phyloP scores from a whole-genome alignment of 2,329 filamentous ascomycete genomes.

The Penicillium hesseltinei region DNA sequence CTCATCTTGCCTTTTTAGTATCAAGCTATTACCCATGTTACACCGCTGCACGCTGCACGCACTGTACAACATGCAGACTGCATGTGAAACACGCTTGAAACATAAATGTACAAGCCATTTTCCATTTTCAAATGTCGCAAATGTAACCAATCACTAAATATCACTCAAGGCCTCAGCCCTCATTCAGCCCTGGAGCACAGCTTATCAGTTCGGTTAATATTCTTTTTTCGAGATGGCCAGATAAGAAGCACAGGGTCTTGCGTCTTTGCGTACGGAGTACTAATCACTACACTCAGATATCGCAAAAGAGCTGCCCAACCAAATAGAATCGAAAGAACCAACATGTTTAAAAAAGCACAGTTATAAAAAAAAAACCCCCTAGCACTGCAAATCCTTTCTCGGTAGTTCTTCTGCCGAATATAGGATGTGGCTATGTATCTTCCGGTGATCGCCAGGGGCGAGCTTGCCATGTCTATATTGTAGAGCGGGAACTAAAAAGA shows the following conservation, averaged over 20 bases:
- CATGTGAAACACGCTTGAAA: background rate
- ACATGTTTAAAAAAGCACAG: background rate
- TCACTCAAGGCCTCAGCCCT: background rate
- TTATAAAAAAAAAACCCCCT: background rate
- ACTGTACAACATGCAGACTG: background rate
- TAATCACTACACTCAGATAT: background rate
- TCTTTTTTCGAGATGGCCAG: background rate
- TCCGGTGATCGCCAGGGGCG: constrained; percentile 13
- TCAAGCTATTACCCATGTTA: background rate
- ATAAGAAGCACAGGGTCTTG: background rate
- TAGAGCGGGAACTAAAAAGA: constrained; percentile 7
- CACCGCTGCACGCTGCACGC: background rate
- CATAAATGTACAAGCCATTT: too few species aligned
- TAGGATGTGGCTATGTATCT: background rate
- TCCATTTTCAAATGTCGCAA: background rate
- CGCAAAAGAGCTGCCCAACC: background rate
- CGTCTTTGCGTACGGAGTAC: background rate
- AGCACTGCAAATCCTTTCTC: background rate
- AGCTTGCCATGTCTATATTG: background rate
- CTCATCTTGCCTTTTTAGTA: background rate
- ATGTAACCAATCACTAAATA: background rate
- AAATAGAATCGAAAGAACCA: background rate
- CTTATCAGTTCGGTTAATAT: background rate
- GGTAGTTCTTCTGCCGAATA: background rate
- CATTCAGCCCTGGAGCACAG: background rate